Evolutionary conservation across 1,284 basidiomycete genomes (phyloP), one percentile per base, ranked within the genome.

Genomic region (Meripilus lineatus): DNA sequence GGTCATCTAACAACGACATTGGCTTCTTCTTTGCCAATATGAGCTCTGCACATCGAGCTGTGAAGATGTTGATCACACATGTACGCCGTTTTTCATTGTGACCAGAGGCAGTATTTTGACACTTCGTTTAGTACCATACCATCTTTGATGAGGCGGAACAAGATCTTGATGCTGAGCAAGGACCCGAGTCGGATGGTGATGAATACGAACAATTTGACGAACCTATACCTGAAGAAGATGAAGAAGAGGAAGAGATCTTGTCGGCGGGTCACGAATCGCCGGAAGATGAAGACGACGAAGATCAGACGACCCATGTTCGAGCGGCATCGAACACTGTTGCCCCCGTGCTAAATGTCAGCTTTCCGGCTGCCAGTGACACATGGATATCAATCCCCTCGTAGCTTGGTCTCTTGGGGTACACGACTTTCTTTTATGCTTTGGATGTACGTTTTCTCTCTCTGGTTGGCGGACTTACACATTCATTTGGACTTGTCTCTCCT

Each of bases 31-130:
- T 91, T 53, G 74, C 79, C 46, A 88, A 90, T 53, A 88, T 90
- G 82, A 81, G 78, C 13, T 69, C 80, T 44, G 81, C 82, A 3
- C 79, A 85, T 50, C 81, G 81, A 46, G 73, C 89, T 5, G 81
- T 88, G 51, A 88, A 88, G 63, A 75, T 81, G 3, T 72, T 90
- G 37, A 85, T 90, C 46, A 79, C 82, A 22, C 85, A 89, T 56
- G 86, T 89, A 58, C 49, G 81, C 69, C 2, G 20, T 21, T 26
- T 21, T 14, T 23, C 30, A 21, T 26, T 8, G 32, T 42, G n/a
- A 32, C 23, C 21, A 18, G 17, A n/a, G 24, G 14, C 6, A 21
- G 15, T 38, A 8, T 8, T 24, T 38, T 26, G 23, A 18, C 20
- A 37, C 11, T 25, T 21, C 32, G 26, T 23, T 1, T 43, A 75